A percentile compares a stretch with the other conserved stretches of the same genome.
phyloP scores from a whole-genome alignment of 2,329 filamentous ascomycete species.

The Didymella sp. region DNA sequence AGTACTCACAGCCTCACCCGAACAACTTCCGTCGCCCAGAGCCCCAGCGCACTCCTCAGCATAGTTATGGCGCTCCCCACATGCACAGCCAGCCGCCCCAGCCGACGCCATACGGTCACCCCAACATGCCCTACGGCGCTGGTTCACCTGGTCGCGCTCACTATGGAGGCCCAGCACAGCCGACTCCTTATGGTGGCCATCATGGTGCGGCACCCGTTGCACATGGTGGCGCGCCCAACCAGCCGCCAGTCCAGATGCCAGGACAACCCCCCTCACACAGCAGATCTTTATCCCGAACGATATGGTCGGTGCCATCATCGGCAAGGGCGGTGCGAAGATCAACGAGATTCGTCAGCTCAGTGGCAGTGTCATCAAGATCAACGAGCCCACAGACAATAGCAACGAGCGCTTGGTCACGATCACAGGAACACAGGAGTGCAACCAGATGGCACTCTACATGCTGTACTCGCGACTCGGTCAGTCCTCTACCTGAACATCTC shows the following conservation, averaged over 20 bases:
- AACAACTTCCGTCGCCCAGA: conserved; percentile 79
- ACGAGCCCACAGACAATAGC: conserved; percentile 98
- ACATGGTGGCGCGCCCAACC: conserved; percentile 73
- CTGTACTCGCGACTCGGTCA: conserved; percentile 94
- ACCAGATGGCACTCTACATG: conserved; percentile 99
- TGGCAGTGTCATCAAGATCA: conserved; percentile 99
- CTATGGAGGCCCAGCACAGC: conserved; percentile 80
- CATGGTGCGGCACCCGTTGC: conserved; percentile 58
- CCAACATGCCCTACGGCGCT: conserved; percentile 80
- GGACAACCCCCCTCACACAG: conserved; percentile 89
- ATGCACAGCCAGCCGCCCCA: conserved; percentile 69
- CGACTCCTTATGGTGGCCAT: conserved; percentile 71
- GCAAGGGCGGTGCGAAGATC: conserved; percentile 98
- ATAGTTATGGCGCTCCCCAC: conserved; percentile 69
- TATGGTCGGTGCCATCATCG: conserved; percentile 99
- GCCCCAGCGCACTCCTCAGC: conserved; percentile 76
- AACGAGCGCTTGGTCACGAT: conserved; percentile 98
- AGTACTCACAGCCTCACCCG: conserved; percentile 90
- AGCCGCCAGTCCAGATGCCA: conserved; percentile 68
- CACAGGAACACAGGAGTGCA: conserved; percentile 96
- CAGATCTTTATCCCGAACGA: conserved; percentile 99
- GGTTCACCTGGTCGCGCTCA: conserved; percentile 71
- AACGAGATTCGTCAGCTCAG: conserved; percentile 98
- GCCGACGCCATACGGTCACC: conserved; percentile 55
- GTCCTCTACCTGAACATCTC: conserved; percentile 33